Evolutionary conservation across 345 rosid genomes (phyloP), one percentile per base, ranked within the genome.

Genomic region (Ceriops tagal): DNA sequence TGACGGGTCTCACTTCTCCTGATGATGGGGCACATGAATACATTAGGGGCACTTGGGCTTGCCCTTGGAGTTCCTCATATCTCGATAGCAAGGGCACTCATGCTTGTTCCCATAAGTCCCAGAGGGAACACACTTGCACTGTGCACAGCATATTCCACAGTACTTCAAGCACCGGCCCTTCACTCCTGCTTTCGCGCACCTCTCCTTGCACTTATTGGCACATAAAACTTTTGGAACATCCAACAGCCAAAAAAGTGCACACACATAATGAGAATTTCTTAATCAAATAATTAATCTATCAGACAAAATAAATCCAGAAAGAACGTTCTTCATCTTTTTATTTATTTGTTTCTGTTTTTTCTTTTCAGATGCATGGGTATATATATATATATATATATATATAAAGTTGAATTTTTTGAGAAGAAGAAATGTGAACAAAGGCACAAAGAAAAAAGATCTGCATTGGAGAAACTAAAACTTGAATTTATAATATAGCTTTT

Each of bases 121-220:
- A 2, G 93, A 86, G 19, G 98, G 99, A 51, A 92, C 97, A 67
- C 99, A 92, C 20, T 83, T 28, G 80, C 98, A 91, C 64, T 83
- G 78, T 55, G 53, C 75, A 22, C 98, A 93, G 81, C 98, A 93
- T 37, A 92, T 87, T 37, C 85, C 87, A 68, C 97, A 93, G 73
- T 89, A 93, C 73, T 88, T 80, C 64, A 89, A 65, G 80, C 97
- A 93, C 65, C 88, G 64, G 28, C 86, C 86, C 67, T 77, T 60
- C 58, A 61, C 37, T 21, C 97, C 87, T 9, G 96, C 96, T 79
- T 79, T 82, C 13, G 90, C 81, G 78, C 99, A 89, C 82, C 97
- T 86, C 58, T 5, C 82, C 22, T 64, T 57, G 73, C 99, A 95
- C 59, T 73, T 73, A n/a, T 39, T 30, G 30, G 19, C 27, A 39